Conservation (phyloP, 1,139 yeast species). For the Suhomyces bolitotheri region DNA sequence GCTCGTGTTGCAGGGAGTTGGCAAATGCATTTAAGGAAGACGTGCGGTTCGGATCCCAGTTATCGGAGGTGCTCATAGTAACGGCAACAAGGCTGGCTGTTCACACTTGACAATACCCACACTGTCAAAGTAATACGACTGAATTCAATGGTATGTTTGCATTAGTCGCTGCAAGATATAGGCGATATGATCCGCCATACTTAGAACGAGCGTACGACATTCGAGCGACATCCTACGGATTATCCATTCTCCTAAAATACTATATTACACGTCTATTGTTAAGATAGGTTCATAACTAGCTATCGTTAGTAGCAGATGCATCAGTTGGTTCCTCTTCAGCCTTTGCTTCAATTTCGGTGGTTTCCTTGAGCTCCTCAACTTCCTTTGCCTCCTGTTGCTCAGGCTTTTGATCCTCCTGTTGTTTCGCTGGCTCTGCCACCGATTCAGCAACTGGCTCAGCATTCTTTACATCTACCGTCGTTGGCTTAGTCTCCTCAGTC, state of each 20-base stretch:
- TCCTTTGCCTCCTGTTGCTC: too few species aligned
- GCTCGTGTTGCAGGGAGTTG: constrained; percentile 26
- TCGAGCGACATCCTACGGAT: neutral
- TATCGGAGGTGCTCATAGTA: constrained; percentile 33
- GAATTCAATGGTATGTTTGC: too few species aligned
- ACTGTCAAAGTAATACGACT: too few species aligned
- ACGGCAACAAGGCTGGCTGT: too few species aligned
- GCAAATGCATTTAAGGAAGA: constrained; percentile 9
- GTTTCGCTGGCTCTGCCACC: constrained; percentile 8
- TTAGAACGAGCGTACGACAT: neutral
- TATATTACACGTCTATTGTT: constrained; percentile 6
- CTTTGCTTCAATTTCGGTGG: too few species aligned
- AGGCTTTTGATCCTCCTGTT: neutral
- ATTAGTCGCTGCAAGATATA: constrained; percentile 3
- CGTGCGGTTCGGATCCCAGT: constrained; percentile 23
- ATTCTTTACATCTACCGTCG: constrained; percentile 6
- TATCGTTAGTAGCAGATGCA: neutral
- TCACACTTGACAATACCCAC: too few species aligned
- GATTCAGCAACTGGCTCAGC: constrained; percentile 11
- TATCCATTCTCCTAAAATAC: constrained; percentile 1
- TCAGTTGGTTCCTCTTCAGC: constrained; percentile 6
- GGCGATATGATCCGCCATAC: neutral
- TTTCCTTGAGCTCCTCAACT: too few species aligned
- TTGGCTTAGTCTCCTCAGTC: constrained; percentile 6
- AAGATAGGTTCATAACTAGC: neutral